These are phyloP conservation scores for Psilocybe sp. DNA, from an alignment of 768 basidiomycete species.

Conservation along the genomic window DNA sequence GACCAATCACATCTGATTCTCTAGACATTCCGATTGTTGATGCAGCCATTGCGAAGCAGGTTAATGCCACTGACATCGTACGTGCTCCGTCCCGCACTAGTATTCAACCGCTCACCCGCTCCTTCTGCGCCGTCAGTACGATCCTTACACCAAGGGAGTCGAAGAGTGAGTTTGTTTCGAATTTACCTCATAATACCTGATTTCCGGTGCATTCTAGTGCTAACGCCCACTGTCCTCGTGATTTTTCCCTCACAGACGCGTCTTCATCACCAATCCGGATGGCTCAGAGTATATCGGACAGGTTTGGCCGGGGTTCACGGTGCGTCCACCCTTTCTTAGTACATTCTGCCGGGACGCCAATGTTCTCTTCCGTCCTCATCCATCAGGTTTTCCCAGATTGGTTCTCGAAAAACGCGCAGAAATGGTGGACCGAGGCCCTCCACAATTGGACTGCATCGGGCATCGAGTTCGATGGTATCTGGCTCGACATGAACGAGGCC, in stretches of 20 bases:
- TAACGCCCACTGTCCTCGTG: neutral
- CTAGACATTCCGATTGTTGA: constrained; percentile 72
- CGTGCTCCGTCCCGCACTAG: constrained; percentile 21
- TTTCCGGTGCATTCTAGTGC: neutral
- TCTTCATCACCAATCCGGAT: constrained; percentile 76
- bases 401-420: constrained; percentile 27
- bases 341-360: neutral
- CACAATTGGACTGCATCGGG: constrained; percentile 27
- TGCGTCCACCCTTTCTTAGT: constrained; percentile 17
- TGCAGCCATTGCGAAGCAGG: constrained; percentile 53
- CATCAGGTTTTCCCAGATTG: constrained; percentile 28
- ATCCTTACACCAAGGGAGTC: constrained; percentile 61
- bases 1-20: constrained; percentile 6
- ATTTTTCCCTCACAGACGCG: constrained; percentile 37
- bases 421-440: constrained; percentile 31
- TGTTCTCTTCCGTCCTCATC: neutral
- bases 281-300: constrained; percentile 69
- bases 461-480: constrained; percentile 29
- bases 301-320: constrained; percentile 79
- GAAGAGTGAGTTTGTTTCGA: constrained; percentile 38
- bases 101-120: neutral
- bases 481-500: constrained; percentile 34
- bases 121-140: constrained; percentile 42
- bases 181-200: neutral
- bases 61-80: constrained; percentile 62